Evolutionary conservation across 78 protist genomes (phyloP).

Genomic region (Carpediemonas membranifera): DNA sequence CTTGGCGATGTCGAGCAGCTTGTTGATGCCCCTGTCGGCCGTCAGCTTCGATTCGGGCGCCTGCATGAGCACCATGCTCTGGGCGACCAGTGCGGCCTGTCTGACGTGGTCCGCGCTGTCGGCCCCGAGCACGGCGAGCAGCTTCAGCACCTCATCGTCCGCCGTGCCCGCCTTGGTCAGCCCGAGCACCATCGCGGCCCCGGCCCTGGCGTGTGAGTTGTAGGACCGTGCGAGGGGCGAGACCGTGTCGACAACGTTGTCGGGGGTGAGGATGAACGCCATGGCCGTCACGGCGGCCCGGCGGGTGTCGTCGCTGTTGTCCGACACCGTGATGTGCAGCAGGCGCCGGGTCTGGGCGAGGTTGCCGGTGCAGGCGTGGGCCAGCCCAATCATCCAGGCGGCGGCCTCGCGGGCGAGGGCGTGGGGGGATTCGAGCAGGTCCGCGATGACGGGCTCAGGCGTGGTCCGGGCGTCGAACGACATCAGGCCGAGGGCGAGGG

Average conservation of each 20-base stretch:
- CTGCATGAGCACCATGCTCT: conserved; percentile 86
- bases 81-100: conserved; percentile 75
- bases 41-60: conserved; percentile 37
- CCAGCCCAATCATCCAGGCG: too few relatives aligned
- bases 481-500: too few relatives aligned
- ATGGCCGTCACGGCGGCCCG: conserved; percentile 87
- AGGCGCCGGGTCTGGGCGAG: conserved; percentile 32
- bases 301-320: conserved; percentile 86
- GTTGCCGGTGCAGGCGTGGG: too few relatives aligned
- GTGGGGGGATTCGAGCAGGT: too few relatives aligned
- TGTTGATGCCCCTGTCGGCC: conserved; percentile 30
- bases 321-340: conserved; percentile 88
- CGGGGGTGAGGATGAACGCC: conserved; percentile 81
- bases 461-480: too few relatives aligned
- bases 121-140: not conserved
- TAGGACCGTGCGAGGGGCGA: conserved; percentile 71
- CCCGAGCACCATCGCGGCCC: conserved; percentile 90
- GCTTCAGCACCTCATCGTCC: conserved; percentile 39
- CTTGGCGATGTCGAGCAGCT: conserved; percentile 22
- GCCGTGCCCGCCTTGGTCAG: conserved; percentile 91
- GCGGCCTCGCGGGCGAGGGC: too few relatives aligned
- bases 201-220: conserved; percentile 96
- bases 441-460: too few relatives aligned
- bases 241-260: too few relatives aligned
- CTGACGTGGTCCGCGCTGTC: conserved; percentile 6